Conservation (phyloP, 768 basidiomycete genomes). For the Kwoniella sp. region DNA sequence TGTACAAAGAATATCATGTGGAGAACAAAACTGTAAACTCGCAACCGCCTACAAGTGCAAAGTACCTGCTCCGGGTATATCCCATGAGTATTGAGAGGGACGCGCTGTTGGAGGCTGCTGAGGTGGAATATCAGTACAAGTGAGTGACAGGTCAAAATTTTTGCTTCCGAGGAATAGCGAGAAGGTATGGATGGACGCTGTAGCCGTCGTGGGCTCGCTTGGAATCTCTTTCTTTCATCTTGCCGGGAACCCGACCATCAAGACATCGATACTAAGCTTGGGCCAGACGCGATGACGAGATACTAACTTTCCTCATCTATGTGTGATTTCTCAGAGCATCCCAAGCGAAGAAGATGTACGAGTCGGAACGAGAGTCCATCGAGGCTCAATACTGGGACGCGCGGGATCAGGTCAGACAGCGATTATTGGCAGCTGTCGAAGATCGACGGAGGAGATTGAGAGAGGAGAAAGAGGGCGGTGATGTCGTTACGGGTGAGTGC, state of each 20-base stretch:
- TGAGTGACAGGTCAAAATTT: constrained; percentile 20
- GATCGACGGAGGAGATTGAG: constrained; percentile 57
- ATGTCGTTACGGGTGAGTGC: constrained; percentile 57
- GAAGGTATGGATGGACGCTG: too few relatives aligned
- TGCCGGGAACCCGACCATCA: too few relatives aligned
- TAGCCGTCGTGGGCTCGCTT: too few relatives aligned
- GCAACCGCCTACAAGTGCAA: constrained; percentile 49
- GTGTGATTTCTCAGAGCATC: constrained; percentile 26
- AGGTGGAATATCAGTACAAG: constrained; percentile 57
- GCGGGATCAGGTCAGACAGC: constrained; percentile 56
- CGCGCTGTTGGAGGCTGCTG: constrained; percentile 54
- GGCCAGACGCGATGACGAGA: neutral
- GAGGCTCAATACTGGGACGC: constrained; percentile 58
- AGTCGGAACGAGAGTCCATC: constrained; percentile 58
- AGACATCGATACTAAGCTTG: too few relatives aligned
- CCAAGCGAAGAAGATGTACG: constrained; percentile 55
- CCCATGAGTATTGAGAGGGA: constrained; percentile 57
- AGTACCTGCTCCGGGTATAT: constrained; percentile 57
- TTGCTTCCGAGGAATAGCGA: too few relatives aligned
- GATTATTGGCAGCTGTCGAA: constrained; percentile 57
- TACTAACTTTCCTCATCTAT: neutral
- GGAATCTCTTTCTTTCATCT: too few relatives aligned
- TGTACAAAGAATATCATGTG: constrained; percentile 53
- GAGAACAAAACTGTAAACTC: constrained; percentile 49
- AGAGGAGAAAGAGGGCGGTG: constrained; percentile 60